A percentile compares a stretch with the other conserved stretches of the same genome.
phyloP scores from a whole-genome alignment of 2,329 filamentous ascomycete species.

The Botryosphaeria agaves region DNA sequence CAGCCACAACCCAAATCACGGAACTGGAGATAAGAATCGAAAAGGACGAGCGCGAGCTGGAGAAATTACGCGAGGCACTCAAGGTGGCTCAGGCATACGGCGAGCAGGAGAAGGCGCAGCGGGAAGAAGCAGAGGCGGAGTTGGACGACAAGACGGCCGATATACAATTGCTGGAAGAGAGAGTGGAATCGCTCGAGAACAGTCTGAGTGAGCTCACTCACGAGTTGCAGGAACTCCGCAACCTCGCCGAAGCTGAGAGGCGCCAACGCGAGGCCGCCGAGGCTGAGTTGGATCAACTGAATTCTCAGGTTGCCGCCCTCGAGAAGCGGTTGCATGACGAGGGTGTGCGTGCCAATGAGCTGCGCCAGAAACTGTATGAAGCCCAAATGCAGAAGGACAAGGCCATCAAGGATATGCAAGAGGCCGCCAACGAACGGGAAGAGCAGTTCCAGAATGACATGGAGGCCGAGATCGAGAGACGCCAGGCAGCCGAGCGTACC shows the following conservation, averaged over 20 bases:
- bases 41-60: constrained; percentile 18
- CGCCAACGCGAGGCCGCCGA: constrained; percentile 26
- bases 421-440: constrained; percentile 19
- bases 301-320: constrained; percentile 22
- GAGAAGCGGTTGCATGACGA: constrained; percentile 20
- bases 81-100: constrained; percentile 16
- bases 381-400: constrained; percentile 24
- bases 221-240: constrained; percentile 19
- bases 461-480: constrained; percentile 18
- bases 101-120: constrained; percentile 13
- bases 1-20: constrained; percentile 21
- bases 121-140: constrained; percentile 17
- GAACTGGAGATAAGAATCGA: constrained; percentile 20
- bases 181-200: constrained; percentile 15
- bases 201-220: constrained; percentile 11
- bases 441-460: constrained; percentile 20
- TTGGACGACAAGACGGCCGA: constrained; percentile 18
- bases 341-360: constrained; percentile 29
- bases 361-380: constrained; percentile 29
- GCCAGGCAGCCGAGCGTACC: constrained; percentile 19
- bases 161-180: constrained; percentile 20
- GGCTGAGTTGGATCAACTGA: constrained; percentile 22
- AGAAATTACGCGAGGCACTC: constrained; percentile 15
- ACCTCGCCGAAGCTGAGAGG: constrained; percentile 21
- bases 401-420: constrained; percentile 20